These are phyloP conservation scores for Candida fluviatilis DNA, from an alignment of 805 yeast species.

Conservation along the genomic window DNA sequence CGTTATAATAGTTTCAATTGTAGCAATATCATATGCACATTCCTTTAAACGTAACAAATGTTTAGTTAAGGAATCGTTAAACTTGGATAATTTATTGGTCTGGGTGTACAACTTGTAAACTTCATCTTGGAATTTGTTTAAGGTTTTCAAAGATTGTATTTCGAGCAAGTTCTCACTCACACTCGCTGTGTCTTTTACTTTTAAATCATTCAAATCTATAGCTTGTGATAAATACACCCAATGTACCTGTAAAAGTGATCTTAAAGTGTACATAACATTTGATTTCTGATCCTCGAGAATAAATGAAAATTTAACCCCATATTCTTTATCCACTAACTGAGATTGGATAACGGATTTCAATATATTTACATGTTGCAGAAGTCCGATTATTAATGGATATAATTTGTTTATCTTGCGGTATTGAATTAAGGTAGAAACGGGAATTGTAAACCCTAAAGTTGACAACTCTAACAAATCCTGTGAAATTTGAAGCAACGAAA, in stretches of 20 bases:
- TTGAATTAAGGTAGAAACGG: constrained; percentile 44
- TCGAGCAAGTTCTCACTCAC: constrained; percentile 25
- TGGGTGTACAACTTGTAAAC: constrained; percentile 18
- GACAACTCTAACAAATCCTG: constrained; percentile 52
- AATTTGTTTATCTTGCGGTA: constrained; percentile 49
- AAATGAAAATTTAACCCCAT: constrained; percentile 38
- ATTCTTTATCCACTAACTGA: constrained; percentile 21
- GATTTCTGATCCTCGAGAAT: constrained; percentile 35
- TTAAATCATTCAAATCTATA: constrained; percentile 39
- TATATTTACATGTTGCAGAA: constrained; percentile 48
- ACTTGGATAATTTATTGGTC: constrained; percentile 13
- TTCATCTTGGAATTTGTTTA: constrained; percentile 20
- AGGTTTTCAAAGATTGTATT: constrained; percentile 16
- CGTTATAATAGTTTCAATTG: constrained; percentile 10
- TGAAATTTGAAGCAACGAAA: constrained; percentile 35
- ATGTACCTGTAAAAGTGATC: constrained; percentile 30
- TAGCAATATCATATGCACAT: constrained; percentile 12
- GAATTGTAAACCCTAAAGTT: constrained; percentile 52
- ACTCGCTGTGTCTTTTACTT: constrained; percentile 18
- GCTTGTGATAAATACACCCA: constrained; percentile 56
- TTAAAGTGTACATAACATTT: constrained; percentile 28
- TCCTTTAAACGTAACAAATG: constrained; percentile 13
- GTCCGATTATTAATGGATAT: constrained; percentile 52
- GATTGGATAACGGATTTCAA: constrained; percentile 26
- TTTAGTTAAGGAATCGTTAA: constrained; percentile 13